phyloP scores from a whole-genome alignment of 176 grass and related monocot genomes.

The Poa annua region DNA sequence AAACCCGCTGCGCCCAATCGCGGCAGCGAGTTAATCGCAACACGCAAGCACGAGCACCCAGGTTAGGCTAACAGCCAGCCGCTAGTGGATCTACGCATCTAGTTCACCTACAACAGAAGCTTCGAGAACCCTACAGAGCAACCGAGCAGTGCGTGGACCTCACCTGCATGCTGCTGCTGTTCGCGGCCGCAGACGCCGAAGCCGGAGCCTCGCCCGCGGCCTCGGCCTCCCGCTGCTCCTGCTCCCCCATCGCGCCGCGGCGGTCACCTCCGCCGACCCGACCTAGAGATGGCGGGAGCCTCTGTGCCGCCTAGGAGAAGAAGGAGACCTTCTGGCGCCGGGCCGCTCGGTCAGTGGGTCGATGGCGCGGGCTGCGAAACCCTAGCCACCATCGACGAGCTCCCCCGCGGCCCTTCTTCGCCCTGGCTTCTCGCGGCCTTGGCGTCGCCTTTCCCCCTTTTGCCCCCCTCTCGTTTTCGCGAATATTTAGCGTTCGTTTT shows the following conservation, averaged over 20 bases:
- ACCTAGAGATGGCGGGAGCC: background rate
- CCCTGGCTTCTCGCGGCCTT: slow-evolving; percentile 33
- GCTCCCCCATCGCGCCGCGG: slow-evolving; percentile 48
- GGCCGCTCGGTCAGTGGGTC: slow-evolving; percentile 25
- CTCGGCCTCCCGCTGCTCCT: slow-evolving; percentile 50
- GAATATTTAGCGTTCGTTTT: slow-evolving; percentile 40
- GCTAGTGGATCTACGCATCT: slow-evolving; percentile 44
- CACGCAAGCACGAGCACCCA: slow-evolving; percentile 15
- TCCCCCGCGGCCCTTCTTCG: background rate
- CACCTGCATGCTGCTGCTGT: slow-evolving; percentile 56
- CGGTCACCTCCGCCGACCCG: background rate
- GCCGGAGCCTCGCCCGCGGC: slow-evolving; percentile 29
- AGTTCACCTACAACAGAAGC: slow-evolving; percentile 19
- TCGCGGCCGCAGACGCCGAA: slow-evolving; percentile 16
- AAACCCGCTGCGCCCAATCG: slow-evolving; percentile 6
- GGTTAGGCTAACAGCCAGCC: background rate
- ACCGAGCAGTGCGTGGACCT: slow-evolving; percentile 22
- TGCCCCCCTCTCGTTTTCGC: slow-evolving; percentile 46
- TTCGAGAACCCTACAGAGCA: slow-evolving; percentile 31
- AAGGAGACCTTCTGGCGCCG: background rate
- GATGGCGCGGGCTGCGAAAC: slow-evolving; percentile 53
- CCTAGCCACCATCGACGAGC: slow-evolving; percentile 73
- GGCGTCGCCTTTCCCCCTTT: slow-evolving; percentile 54
- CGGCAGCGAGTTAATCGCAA: slow-evolving; percentile 21
- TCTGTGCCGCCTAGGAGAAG: background rate